Evolutionary conservation across 176 grass and related monocot genomes (phyloP).

Genomic region (Cenchrus fungigraminus): DNA sequence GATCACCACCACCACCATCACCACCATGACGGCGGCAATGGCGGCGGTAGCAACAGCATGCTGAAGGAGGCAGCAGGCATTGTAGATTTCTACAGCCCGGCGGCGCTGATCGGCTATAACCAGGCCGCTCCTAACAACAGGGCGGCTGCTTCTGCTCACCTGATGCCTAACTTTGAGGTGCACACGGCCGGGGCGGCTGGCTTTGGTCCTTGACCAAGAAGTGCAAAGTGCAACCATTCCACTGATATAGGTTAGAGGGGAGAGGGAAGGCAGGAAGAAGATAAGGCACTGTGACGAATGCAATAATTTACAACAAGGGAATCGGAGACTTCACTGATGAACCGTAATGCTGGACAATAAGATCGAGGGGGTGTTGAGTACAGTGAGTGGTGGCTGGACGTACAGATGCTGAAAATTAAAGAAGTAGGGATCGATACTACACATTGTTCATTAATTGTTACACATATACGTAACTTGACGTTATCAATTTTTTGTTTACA

Average conservation of each 20-base stretch:
- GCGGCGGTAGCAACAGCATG: slow-evolving; percentile 33
- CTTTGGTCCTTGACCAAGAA: slow-evolving; percentile 67
- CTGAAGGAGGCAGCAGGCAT: slow-evolving; percentile 72
- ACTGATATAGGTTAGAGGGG: slow-evolving; percentile 56
- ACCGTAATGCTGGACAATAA: slow-evolving; percentile 44
- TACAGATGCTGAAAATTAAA: slow-evolving; percentile 19
- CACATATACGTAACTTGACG: slow-evolving; percentile 43
- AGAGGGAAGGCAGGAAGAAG: slow-evolving; percentile 22
- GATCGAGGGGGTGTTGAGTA: slow-evolving; percentile 9
- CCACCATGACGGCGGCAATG: slow-evolving; percentile 18
- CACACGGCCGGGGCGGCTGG: slow-evolving; percentile 65
- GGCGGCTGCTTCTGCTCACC: slow-evolving; percentile 50
- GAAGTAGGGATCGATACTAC: slow-evolving; percentile 39
- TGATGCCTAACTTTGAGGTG: slow-evolving; percentile 82
- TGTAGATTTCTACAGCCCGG: slow-evolving; percentile 66
- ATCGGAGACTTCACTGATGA: slow-evolving; percentile 25
- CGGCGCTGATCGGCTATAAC: slow-evolving; percentile 68
- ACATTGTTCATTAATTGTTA: slow-evolving; percentile 72
- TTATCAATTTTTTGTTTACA: slow-evolving; percentile 50
- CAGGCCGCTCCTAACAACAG: slow-evolving; percentile 62
- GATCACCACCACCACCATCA: slow-evolving; percentile 45
- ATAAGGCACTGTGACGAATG: slow-evolving; percentile 26
- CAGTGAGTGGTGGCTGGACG: slow-evolving; percentile 37
- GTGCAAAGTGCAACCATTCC: slow-evolving; percentile 33
- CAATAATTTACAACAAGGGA: slow-evolving; percentile 10